Evolutionary conservation across 2,329 filamentous ascomycete species (phyloP), one percentile per base, ranked within the genome.

Genomic region (Diaporthe nobilis): DNA sequence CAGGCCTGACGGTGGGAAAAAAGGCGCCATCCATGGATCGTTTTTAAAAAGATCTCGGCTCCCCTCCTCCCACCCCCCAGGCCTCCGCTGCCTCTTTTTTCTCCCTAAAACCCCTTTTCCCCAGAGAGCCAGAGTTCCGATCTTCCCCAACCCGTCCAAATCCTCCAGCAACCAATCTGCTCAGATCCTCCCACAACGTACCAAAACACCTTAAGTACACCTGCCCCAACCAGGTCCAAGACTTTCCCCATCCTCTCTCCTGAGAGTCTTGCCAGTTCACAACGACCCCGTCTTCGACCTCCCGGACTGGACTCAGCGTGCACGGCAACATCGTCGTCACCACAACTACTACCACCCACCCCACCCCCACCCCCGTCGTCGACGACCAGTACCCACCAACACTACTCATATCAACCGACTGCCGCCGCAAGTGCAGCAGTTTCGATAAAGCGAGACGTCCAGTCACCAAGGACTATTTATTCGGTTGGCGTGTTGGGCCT

Each of bases 61-160:
- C 79, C 82, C 81, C 82, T 81, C 82, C 80, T 81, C 71, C 74
- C 70, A 74, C 78, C 78, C 78, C 80, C 80, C 78, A 78, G 79
- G 77, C 78, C 77, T 80, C 79, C 82, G 31, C 53, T 75, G 68
- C 68, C 53, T 75, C 79, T 79, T 79, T 77, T 76, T 79, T 22
- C 49, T 53, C 65, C 79, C 77, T 78, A 80, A 81, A 77, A 81
- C 75, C 77, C 75, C 80, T 78, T 78, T 79, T 79, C 75, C 77
- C 75, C 78, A 80, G 78, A 75, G 68, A 74, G 53, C 42, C 42
- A 67, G 55, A 39, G 60, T 37, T 37, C 55, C 61, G 47, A 73
- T 44, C 55, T 51, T 28, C 78, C 72, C 75, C 60, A 74, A 76
- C 75, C 76, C 77, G 71, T 67, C 58, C 75, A 49, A 75, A 72